Evolutionary conservation across 352 stramenopile species (phyloP).

Genomic region (Globisporangium yorkense): DNA sequence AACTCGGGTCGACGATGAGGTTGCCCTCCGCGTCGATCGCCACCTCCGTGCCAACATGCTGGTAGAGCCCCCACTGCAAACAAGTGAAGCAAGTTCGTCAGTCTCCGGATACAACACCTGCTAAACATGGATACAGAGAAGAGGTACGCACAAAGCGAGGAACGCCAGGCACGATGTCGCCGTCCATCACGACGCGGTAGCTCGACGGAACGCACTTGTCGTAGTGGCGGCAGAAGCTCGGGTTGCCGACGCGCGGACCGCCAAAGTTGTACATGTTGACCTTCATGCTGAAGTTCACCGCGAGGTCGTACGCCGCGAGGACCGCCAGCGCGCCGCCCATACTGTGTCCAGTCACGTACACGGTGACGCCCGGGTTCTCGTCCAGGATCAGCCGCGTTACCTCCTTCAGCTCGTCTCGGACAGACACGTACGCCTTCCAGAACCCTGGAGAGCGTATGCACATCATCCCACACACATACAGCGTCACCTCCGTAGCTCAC

Average conservation of each 20-base stretch:
- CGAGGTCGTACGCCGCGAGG: slow-evolving; percentile 81
- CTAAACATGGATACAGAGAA: slow-evolving; percentile 2
- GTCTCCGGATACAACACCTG: background rate
- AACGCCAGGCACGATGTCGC: slow-evolving; percentile 70
- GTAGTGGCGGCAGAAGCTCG: slow-evolving; percentile 72
- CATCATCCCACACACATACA: background rate
- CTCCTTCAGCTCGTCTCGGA: slow-evolving; percentile 71
- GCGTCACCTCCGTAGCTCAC: background rate
- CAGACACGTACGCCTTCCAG: slow-evolving; percentile 81
- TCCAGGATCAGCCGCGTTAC: slow-evolving; percentile 72
- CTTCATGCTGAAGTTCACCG: slow-evolving; percentile 80
- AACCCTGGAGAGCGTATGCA: slow-evolving; percentile 40
- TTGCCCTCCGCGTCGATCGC: slow-evolving; percentile 66
- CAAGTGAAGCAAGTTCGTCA: background rate
- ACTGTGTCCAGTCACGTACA: slow-evolving; percentile 92
- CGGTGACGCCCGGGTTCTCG: slow-evolving; percentile 74
- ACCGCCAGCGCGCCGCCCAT: slow-evolving; percentile 89
- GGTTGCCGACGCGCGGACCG: slow-evolving; percentile 79
- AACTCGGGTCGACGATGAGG: slow-evolving; percentile 76
- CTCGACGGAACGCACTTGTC: slow-evolving; percentile 69
- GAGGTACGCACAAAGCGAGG: slow-evolving; percentile 55
- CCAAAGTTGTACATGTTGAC: slow-evolving; percentile 91
- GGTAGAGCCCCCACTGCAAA: slow-evolving; percentile 62
- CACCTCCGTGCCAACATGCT: slow-evolving; percentile 71
- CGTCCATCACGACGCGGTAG: slow-evolving; percentile 80